Evolutionary conservation across 2,329 filamentous ascomycete genomes (phyloP).

Genomic region (Trichoderma sp.): DNA sequence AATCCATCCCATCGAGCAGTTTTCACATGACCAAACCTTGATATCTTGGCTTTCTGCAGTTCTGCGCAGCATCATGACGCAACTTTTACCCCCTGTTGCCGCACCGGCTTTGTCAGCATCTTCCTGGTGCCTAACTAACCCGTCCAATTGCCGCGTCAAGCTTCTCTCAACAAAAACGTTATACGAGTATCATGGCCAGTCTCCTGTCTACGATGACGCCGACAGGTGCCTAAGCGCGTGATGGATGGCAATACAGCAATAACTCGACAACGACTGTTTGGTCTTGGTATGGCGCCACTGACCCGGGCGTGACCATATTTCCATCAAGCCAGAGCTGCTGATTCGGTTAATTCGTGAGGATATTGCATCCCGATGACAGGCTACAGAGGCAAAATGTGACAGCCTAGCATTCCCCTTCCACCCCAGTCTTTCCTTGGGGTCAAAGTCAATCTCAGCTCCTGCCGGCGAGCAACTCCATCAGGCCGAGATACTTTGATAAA

Average conservation of each 20-base stretch:
- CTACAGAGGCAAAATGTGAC: constrained; percentile 78
- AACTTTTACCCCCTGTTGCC: neutral
- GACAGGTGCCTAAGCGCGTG: neutral
- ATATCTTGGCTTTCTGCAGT: neutral
- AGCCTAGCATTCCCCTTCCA: constrained; percentile 83
- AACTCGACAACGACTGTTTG: neutral
- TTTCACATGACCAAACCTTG: neutral
- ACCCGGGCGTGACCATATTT: neutral
- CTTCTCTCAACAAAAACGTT: neutral
- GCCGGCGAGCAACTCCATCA: constrained; percentile 40
- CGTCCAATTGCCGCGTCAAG: neutral
- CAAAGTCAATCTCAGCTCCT: constrained; percentile 68
- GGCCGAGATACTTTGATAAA: constrained; percentile 64
- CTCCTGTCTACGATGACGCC: neutral
- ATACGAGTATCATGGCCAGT: neutral
- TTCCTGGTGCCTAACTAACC: neutral
- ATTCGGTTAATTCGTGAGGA: neutral
- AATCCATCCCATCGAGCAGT: neutral
- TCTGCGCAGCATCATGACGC: neutral
- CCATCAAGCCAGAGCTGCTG: neutral
- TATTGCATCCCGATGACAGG: neutral
- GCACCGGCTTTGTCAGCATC: neutral
- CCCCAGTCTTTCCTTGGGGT: constrained; percentile 83
- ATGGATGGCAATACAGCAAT: neutral
- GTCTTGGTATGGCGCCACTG: neutral